A percentile compares a stretch with the other conserved stretches of the same genome.
Conservation (phyloP, 2,329 filamentous ascomycete species). For the Cercospora beticola region DNA sequence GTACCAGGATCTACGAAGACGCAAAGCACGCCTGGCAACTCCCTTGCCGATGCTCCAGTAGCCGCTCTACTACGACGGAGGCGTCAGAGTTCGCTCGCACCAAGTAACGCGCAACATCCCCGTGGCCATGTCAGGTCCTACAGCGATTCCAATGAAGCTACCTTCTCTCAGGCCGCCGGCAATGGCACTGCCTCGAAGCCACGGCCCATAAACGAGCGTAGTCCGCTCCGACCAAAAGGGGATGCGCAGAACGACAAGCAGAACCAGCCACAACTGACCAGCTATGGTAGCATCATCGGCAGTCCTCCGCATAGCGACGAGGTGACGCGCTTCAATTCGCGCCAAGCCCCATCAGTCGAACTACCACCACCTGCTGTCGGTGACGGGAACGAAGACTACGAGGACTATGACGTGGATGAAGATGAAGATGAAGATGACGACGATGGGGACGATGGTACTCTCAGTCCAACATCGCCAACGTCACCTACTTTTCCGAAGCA, state of each 20-base stretch:
- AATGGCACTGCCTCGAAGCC: background rate
- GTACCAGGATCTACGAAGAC: constrained; percentile 11
- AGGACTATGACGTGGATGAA: constrained; percentile 4
- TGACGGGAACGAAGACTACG: constrained; percentile 16
- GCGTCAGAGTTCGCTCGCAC: constrained; percentile 8
- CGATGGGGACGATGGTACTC: constrained; percentile 8
- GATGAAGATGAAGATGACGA: constrained; percentile 14
- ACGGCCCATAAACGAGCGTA: constrained; percentile 31
- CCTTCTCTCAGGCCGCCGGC: background rate
- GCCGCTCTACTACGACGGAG: constrained; percentile 12
- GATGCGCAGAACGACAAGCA: constrained; percentile 13
- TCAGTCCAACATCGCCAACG: constrained; percentile 12
- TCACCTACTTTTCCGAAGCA: constrained; percentile 1
- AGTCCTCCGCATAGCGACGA: constrained; percentile 46
- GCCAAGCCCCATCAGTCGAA: constrained; percentile 52
- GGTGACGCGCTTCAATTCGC: constrained; percentile 22
- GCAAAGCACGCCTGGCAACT: constrained; percentile 14
- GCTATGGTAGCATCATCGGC: constrained; percentile 65
- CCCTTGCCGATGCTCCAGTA: constrained; percentile 17
- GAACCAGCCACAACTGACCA: constrained; percentile 40
- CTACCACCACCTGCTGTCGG: constrained; percentile 61
- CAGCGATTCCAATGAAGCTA: constrained; percentile 14
- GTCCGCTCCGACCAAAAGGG: constrained; percentile 28
- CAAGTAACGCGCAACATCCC: background rate
- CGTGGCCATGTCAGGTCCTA: constrained; percentile 14